A percentile compares a stretch with the other conserved stretches of the same genome.
Evolutionary conservation across 441 rosid species (phyloP).

Genomic region (Hura crepitans): DNA sequence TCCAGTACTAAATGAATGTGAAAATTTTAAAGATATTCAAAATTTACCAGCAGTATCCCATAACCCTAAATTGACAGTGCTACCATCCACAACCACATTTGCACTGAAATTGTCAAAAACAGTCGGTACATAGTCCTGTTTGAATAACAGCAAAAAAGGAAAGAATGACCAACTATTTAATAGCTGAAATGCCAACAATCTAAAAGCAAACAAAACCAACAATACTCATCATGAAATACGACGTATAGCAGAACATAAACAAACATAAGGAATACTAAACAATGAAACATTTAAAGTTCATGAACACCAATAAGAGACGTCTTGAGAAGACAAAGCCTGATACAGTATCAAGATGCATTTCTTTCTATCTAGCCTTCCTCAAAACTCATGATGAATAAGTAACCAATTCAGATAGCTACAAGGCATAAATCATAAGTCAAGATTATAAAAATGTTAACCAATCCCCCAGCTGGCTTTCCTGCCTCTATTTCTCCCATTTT

Average conservation of each 20-base stretch:
- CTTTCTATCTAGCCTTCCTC: not conserved
- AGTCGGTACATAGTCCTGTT: conserved; percentile 80
- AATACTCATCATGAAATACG: not conserved
- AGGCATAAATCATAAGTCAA: not conserved
- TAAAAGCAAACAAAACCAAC: not conserved
- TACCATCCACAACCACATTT: conserved; percentile 80
- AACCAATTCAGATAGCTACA: not conserved
- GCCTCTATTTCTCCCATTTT: not conserved
- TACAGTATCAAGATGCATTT: not conserved
- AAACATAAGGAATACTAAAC: not conserved
- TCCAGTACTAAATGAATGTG: not conserved
- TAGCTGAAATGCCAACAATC: not conserved
- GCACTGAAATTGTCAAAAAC: conserved; percentile 92
- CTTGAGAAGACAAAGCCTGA: not conserved
- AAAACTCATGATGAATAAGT: not conserved
- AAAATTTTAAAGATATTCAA: conserved; percentile 10
- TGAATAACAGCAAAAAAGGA: conserved; percentile 17
- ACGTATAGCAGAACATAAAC: not conserved
- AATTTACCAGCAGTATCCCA: conserved; percentile 87
- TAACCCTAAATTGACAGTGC: conserved; percentile 68
- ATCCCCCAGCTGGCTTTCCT: not conserved
- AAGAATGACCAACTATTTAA: not conserved
- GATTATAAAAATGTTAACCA: not conserved
- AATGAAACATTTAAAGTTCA: not conserved
- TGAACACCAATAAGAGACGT: not conserved